Conservation (phyloP, 768 basidiomycete genomes). For the Boletus subcaerulescens region DNA sequence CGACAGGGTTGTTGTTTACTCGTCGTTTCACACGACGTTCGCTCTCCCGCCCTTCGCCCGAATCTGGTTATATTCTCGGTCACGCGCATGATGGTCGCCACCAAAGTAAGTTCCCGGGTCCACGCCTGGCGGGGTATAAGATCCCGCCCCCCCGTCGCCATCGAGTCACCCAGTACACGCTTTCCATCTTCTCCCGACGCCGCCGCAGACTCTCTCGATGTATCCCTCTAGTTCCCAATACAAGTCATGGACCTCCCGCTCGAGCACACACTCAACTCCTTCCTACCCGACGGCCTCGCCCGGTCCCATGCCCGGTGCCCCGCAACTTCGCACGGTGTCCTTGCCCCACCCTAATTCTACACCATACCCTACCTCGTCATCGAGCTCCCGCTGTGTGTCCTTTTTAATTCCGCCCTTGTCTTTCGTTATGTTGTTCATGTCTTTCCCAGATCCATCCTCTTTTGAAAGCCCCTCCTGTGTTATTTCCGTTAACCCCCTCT, state of each 20-base stretch:
- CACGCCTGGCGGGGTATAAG: slow-evolving; percentile 27
- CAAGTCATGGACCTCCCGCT: slow-evolving; percentile 20
- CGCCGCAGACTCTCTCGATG: slow-evolving; percentile 19
- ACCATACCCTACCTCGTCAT: slow-evolving; percentile 12
- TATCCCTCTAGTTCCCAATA: slow-evolving; percentile 19
- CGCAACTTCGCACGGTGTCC: slow-evolving; percentile 28
- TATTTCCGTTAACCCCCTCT: slow-evolving; percentile 24
- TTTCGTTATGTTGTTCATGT: background rate
- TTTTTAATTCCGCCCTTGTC: background rate
- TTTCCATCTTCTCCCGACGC: background rate
- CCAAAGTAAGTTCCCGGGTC: slow-evolving; percentile 22
- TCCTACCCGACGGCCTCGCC: slow-evolving; percentile 17
- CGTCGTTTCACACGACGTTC: slow-evolving; percentile 19
- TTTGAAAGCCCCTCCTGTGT: slow-evolving; percentile 14
- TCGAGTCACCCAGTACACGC: slow-evolving; percentile 23
- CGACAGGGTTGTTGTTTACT: slow-evolving; percentile 17
- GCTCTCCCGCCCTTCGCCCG: slow-evolving; percentile 26
- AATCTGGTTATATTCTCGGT: slow-evolving; percentile 11
- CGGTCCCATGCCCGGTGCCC: slow-evolving; percentile 22
- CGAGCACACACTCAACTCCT: slow-evolving; percentile 3
- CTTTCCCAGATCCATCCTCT: slow-evolving; percentile 10
- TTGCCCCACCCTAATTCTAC: slow-evolving; percentile 32
- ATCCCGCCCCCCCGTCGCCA: slow-evolving; percentile 4
- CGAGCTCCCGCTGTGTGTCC: slow-evolving; percentile 19
- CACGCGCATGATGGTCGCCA: slow-evolving; percentile 6